Base-by-base conservation (phyloP, 768 basidiomycete genomes). In the Leccinellum luteum region DNA sequence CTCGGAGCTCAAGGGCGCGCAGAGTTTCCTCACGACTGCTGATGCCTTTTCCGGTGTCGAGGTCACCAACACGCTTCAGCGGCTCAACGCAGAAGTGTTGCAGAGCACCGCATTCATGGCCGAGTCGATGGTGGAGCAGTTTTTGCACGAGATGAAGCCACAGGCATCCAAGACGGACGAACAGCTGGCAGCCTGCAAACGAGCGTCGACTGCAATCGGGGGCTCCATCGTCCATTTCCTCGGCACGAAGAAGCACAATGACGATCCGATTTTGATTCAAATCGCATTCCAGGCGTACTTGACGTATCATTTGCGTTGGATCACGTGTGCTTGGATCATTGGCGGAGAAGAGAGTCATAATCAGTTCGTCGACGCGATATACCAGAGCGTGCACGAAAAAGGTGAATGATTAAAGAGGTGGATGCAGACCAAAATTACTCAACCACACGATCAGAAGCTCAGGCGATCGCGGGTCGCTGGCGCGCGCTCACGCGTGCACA, bases 51-150 rank as follows among this genome's bases (percentile, higher is more conserved):
- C 30, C 6, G 35, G 25, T 8, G 51, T 19, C 25, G 51, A 28
- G 27, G 51, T 52, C 14, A 69, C 76, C 28, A 64, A 41, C n/a
- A 41, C 35, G 7, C 67, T 84, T 14, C 74, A 77, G 48, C 69
- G 70, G 15, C 65, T 85, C n/a, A 80, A 83, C 51, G 66, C 77
- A 7, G 76, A 77, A 57, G 78, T 82, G 30, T 74, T 75, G 31
- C 80, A 84, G 61, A 75, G 75, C 15, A 78, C 81, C 2, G 78
- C 79, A 0, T 74, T 71, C 55, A 74, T 83, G 55, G 76, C 81
- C 1, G 81, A 82, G 55, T 64, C 75, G 32, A 73, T 83, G 55
- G 74, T 79, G 2, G 81, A 81, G 48, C 51, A 73, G 1, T 77
- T 78, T 66, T 68, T 64, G 9, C 67, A 70, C 14, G 69, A 65